A percentile compares a stretch with the other conserved stretches of the same genome.
Conservation (phyloP, 257 asterid species). For the Solanum pinnatisectum region DNA sequence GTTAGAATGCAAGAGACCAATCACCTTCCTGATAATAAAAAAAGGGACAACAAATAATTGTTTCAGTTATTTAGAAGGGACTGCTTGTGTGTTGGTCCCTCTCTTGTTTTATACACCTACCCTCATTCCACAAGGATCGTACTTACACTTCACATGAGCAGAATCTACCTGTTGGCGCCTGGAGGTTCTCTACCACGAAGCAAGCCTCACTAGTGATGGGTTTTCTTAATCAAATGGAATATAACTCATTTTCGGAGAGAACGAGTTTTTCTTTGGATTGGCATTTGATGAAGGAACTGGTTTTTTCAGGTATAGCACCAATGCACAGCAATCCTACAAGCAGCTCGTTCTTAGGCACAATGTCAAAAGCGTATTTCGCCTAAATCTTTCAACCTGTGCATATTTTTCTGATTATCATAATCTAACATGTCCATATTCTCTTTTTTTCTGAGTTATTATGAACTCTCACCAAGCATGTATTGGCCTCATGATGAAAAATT, state of each 20-base stretch:
- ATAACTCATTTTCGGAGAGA: background rate
- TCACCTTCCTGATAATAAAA: background rate
- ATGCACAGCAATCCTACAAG: background rate
- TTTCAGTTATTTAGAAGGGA: background rate
- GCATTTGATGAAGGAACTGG: background rate
- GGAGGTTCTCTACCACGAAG: background rate
- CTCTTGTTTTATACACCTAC: background rate
- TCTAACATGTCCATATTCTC: background rate
- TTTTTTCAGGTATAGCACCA: background rate
- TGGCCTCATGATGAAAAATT: background rate
- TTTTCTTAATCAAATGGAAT: background rate
- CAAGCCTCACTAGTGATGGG: background rate
- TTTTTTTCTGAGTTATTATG: background rate
- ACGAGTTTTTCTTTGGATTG: background rate
- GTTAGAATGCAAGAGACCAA: background rate
- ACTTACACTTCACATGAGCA: background rate
- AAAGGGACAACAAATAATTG: background rate
- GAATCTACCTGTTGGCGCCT: background rate
- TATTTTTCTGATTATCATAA: background rate
- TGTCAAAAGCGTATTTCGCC: background rate
- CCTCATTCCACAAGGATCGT: background rate
- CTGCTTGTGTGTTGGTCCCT: background rate
- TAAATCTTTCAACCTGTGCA: background rate
- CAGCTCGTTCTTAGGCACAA: background rate
- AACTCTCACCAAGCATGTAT: background rate